A percentile compares a stretch with the other conserved stretches of the same genome.
These are phyloP conservation scores for Spiraea crenata DNA, from an alignment of 331 rosid genomes.

Conservation along the genomic window DNA sequence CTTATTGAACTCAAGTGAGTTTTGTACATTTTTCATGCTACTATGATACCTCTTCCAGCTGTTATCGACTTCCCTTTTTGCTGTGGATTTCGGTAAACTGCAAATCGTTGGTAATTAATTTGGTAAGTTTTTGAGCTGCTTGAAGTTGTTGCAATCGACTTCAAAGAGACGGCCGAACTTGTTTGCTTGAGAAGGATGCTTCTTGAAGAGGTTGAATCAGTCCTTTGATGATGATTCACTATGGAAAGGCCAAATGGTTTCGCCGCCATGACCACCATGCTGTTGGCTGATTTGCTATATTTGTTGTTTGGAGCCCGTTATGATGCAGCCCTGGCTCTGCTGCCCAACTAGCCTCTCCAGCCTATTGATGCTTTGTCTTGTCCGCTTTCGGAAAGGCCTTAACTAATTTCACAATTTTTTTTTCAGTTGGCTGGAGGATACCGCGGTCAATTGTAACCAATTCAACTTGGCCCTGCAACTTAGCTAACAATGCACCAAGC, in stretches of 20 bases:
- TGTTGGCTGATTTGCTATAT: slow-evolving; percentile 37
- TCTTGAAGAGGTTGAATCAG: slow-evolving; percentile 47
- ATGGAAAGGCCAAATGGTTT: slow-evolving; percentile 43
- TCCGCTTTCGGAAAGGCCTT: slow-evolving; percentile 70
- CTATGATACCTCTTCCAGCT: too few relatives aligned
- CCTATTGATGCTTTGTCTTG: slow-evolving; percentile 48
- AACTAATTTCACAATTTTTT: slow-evolving; percentile 69
- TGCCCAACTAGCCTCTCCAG: slow-evolving; percentile 43
- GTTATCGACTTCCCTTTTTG: too few relatives aligned
- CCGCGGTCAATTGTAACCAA: slow-evolving; percentile 65
- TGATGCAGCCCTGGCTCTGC: slow-evolving; percentile 45
- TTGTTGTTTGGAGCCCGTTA: slow-evolving; percentile 42
- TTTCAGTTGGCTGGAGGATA: slow-evolving; percentile 76
- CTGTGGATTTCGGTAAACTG: too few relatives aligned
- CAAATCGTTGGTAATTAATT: too few relatives aligned
- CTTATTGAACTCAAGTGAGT: too few relatives aligned
- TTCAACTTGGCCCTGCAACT: slow-evolving; percentile 62
- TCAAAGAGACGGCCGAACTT: slow-evolving; percentile 39
- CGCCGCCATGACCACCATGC: slow-evolving; percentile 6
- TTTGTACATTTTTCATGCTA: too few relatives aligned
- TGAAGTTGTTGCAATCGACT: too few relatives aligned
- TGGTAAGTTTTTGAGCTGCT: too few relatives aligned
- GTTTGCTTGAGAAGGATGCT: slow-evolving; percentile 42
- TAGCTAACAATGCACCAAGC: slow-evolving; percentile 48
- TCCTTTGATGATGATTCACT: slow-evolving; percentile 25